Conservation (phyloP, 2,329 filamentous ascomycete species). For the Cytospora chrysosperma region DNA sequence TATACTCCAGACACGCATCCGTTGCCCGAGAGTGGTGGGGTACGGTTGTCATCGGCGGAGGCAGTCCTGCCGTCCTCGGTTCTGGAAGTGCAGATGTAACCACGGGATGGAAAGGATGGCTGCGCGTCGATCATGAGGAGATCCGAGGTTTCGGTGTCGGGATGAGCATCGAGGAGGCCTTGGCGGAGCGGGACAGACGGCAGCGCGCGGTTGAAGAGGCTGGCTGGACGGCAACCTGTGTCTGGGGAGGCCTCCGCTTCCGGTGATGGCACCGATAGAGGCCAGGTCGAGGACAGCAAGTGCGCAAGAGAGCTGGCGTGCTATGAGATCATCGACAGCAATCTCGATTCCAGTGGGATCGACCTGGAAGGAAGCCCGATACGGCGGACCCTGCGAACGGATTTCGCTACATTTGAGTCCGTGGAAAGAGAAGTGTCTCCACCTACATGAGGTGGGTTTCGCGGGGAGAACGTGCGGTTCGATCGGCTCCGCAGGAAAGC, state of each 20-base stretch:
- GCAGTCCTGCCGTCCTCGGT: conserved; percentile 30
- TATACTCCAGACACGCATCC: conserved; percentile 49
- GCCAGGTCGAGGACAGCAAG: neutral
- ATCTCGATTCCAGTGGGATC: neutral
- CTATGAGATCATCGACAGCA: neutral
- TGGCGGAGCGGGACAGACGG: conserved; percentile 40
- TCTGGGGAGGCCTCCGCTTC: conserved; percentile 51
- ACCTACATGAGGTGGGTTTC: conserved; percentile 10
- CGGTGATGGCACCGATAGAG: conserved; percentile 21
- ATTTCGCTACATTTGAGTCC: neutral
- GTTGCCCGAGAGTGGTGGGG: conserved; percentile 55
- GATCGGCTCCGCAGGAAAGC: neutral
- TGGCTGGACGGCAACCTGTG: conserved; percentile 48
- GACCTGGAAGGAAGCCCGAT: conserved; percentile 10
- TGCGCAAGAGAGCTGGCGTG: neutral
- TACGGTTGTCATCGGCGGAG: conserved; percentile 51
- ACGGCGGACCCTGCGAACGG: neutral
- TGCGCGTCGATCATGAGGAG: conserved; percentile 47
- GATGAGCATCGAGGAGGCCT: conserved; percentile 45
- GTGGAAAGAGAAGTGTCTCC: conserved; percentile 1
- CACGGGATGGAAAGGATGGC: conserved; percentile 50
- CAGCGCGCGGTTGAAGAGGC: conserved; percentile 42
- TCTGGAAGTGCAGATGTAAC: conserved; percentile 25
- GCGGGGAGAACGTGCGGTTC: conserved; percentile 8
- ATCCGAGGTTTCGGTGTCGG: conserved; percentile 40